Percentiles rank a stretch among this genome's conserved stretches.
Conservation (phyloP, 192 early-diverging fungal species). For the Linnemannia hyalina region DNA sequence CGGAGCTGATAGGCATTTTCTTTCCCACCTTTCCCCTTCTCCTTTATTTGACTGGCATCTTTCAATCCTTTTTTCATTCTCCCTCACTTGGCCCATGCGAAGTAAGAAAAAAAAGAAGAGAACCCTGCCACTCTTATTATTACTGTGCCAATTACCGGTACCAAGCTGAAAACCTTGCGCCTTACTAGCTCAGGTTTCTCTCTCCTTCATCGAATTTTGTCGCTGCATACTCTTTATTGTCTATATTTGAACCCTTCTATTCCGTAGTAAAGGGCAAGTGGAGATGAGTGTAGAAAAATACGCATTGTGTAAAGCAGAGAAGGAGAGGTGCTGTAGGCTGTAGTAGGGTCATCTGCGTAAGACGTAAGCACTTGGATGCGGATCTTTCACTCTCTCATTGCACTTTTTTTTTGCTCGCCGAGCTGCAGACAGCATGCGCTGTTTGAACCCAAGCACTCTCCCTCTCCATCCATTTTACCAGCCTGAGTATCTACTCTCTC, state of each 20-base stretch:
- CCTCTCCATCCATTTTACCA: no score
- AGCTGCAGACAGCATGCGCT: no score
- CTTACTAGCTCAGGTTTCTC: background rate
- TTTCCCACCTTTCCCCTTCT: background rate
- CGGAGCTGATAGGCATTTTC: background rate
- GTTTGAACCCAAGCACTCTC: no score
- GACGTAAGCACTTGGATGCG: background rate
- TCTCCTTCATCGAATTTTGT: background rate
- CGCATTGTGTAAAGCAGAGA: background rate
- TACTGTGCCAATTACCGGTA: no score
- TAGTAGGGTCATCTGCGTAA: background rate
- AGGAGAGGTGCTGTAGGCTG: background rate
- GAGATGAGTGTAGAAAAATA: no score
- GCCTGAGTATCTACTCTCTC: background rate
- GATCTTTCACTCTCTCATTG: no score
- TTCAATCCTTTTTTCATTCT: background rate
- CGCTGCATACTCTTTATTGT: background rate
- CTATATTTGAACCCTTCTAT: background rate
- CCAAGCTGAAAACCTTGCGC: background rate
- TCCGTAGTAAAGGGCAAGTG: background rate
- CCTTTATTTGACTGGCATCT: background rate
- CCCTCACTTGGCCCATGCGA: background rate
- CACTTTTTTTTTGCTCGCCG: no score
- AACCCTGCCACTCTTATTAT: background rate
- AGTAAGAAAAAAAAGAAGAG: background rate